Evolutionary conservation across 768 basidiomycete species (phyloP).

Genomic region (Pisolithus albus): DNA sequence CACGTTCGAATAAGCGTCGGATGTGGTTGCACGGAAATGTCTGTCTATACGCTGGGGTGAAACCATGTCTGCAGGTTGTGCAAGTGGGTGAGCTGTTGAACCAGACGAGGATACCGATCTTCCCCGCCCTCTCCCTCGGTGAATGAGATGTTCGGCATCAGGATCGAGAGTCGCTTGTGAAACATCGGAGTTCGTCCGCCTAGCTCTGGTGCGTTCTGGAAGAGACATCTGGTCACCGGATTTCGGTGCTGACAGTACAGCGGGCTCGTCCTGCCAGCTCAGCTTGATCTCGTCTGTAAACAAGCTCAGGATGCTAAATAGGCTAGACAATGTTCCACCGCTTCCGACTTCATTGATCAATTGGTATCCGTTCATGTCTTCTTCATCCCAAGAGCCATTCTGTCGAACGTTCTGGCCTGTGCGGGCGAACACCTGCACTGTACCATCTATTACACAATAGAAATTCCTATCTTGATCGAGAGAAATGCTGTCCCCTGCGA

Average conservation of each 20-base stretch:
- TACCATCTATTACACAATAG: constrained; percentile 98
- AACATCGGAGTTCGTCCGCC: constrained; percentile 57
- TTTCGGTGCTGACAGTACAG: constrained; percentile 19
- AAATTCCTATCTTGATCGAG: constrained; percentile 91
- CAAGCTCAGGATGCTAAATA: constrained; percentile 93
- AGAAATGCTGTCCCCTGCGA: constrained; percentile 91
- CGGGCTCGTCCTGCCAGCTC: constrained; percentile 76
- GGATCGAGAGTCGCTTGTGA: constrained; percentile 47
- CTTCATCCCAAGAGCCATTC: constrained; percentile 67
- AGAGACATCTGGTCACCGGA: constrained; percentile 15
- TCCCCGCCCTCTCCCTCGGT: constrained; percentile 34
- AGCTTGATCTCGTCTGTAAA: constrained; percentile 94
- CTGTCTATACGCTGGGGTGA: constrained; percentile 7
- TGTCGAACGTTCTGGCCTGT: constrained; percentile 47
- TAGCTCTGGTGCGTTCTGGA: constrained; percentile 21
- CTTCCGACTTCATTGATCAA: constrained; percentile 93
- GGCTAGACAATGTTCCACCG: constrained; percentile 89
- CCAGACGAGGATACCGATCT: constrained; percentile 59
- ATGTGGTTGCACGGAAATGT: constrained; percentile 7
- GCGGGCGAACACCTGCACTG: constrained; percentile 85
- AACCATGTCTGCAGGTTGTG: constrained; percentile 13
- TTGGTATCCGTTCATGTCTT: constrained; percentile 93
- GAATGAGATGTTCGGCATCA: constrained; percentile 12
- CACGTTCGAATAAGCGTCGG: constrained; percentile 16
- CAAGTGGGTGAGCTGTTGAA: constrained; percentile 58